Percentiles rank a stretch among this genome's conserved stretches.
These are phyloP conservation scores for Dactylorhiza incarnata DNA, from an alignment of 106 monocot species.

Conservation along the genomic window DNA sequence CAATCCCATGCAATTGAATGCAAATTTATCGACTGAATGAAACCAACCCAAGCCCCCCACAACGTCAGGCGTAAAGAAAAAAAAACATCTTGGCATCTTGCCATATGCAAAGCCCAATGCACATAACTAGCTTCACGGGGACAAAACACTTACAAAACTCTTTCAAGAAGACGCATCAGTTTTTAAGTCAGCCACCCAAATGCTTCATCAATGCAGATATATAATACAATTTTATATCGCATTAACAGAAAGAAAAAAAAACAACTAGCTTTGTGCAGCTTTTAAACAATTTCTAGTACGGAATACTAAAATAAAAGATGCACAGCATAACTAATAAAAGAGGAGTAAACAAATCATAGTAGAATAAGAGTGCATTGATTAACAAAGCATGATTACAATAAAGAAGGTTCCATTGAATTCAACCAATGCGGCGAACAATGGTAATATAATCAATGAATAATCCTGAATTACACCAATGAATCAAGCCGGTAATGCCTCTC, in stretches of 20 bases:
- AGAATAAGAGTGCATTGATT: too few relatives aligned
- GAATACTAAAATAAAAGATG: too few relatives aligned
- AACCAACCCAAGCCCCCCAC: background rate
- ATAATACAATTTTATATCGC: background rate
- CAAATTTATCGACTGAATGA: background rate
- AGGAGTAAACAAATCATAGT: too few relatives aligned
- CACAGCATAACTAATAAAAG: too few relatives aligned
- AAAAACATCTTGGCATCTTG: background rate
- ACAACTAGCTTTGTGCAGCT: background rate
- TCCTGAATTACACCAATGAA: too few relatives aligned
- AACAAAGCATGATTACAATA: too few relatives aligned
- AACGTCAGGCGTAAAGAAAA: background rate
- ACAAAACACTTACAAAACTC: background rate
- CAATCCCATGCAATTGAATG: background rate
- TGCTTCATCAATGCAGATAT: conserved; percentile 2
- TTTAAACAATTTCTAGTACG: background rate
- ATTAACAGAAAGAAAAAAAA: background rate
- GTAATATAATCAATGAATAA: too few relatives aligned
- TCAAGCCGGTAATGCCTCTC: too few relatives aligned
- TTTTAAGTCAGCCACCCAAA: background rate
- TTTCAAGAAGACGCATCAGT: background rate
- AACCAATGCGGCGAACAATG: too few relatives aligned
- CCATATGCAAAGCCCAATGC: background rate
- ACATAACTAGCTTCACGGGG: background rate
- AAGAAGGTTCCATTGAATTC: too few relatives aligned